phyloP scores from a whole-genome alignment of 331 rosid species.

The Malus hybrid region DNA sequence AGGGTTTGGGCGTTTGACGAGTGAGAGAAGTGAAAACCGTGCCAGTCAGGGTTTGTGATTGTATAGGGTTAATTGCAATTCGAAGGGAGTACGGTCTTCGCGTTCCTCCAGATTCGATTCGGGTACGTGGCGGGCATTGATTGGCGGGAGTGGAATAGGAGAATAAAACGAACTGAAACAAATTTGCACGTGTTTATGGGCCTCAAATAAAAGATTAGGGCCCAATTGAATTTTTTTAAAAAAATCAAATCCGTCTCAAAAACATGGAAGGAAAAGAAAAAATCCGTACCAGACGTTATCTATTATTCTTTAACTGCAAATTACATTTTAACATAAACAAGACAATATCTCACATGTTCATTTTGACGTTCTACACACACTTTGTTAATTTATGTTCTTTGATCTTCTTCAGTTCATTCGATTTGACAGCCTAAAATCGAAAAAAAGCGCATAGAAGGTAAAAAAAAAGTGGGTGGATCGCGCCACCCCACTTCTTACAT shows the following conservation, averaged over 20 bases:
- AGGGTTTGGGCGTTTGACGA: not conserved
- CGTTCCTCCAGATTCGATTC: conserved; percentile 26
- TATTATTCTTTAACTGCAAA: too few relatives aligned
- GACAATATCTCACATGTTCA: too few relatives aligned
- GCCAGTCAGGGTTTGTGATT: conserved; percentile 1
- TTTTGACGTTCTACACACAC: too few relatives aligned
- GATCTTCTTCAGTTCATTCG: too few relatives aligned
- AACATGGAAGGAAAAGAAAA: too few relatives aligned
- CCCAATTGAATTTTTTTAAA: not conserved
- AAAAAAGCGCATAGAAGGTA: too few relatives aligned
- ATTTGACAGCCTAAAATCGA: too few relatives aligned
- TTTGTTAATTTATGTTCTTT: too few relatives aligned
- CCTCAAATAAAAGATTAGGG: not conserved
- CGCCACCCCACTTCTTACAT: not conserved
- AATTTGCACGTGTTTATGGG: not conserved
- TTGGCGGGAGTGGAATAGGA: not conserved
- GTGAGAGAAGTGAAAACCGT: not conserved
- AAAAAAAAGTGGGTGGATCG: too few relatives aligned
- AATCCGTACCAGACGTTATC: too few relatives aligned
- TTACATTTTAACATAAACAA: not conserved
- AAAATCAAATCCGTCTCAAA: too few relatives aligned
- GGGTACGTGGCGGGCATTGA: not conserved
- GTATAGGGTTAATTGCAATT: too few relatives aligned
- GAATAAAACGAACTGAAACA: not conserved
- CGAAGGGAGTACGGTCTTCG: not conserved